Percentiles rank a stretch among this genome's conserved stretches.
Evolutionary conservation across 148 eudicot species (phyloP).

Genomic region (Pouteria glomerata): DNA sequence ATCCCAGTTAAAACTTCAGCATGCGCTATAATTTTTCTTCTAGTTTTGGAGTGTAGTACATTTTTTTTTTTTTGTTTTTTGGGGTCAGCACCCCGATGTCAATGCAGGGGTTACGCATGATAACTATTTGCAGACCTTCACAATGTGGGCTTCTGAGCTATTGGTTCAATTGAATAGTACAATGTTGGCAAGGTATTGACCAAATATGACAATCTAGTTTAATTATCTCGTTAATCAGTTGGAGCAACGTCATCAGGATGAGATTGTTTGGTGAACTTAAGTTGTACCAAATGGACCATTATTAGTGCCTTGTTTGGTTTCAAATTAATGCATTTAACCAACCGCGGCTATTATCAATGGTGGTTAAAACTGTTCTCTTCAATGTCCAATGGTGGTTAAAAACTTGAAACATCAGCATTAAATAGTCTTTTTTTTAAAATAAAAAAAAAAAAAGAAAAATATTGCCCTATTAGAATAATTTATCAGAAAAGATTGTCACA

Average conservation of each 20-base stretch:
- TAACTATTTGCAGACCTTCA: no score
- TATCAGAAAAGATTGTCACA: no score
- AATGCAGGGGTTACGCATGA: no score
- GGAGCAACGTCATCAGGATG: neutral
- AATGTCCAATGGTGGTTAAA: neutral
- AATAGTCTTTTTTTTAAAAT: neutral
- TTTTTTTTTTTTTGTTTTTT: no score
- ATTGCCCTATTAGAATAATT: no score
- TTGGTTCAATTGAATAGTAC: neutral
- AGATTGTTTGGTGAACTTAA: slow-evolving; percentile 7
- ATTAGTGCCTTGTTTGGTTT: neutral
- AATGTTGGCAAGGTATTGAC: neutral
- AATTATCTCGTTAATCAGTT: neutral
- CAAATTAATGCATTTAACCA: slow-evolving; percentile 2
- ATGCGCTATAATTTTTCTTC: no score
- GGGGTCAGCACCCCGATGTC: no score
- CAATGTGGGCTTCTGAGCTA: no score
- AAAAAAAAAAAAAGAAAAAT: neutral
- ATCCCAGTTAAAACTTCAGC: no score
- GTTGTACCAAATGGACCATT: slow-evolving; percentile 10
- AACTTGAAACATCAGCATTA: neutral
- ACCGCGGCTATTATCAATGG: neutral
- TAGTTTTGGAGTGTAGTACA: no score
- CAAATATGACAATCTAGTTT: neutral
- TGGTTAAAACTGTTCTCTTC: neutral